Evolutionary conservation across 805 yeast genomes (phyloP).

Genomic region (Phaffomyces antillensis): DNA sequence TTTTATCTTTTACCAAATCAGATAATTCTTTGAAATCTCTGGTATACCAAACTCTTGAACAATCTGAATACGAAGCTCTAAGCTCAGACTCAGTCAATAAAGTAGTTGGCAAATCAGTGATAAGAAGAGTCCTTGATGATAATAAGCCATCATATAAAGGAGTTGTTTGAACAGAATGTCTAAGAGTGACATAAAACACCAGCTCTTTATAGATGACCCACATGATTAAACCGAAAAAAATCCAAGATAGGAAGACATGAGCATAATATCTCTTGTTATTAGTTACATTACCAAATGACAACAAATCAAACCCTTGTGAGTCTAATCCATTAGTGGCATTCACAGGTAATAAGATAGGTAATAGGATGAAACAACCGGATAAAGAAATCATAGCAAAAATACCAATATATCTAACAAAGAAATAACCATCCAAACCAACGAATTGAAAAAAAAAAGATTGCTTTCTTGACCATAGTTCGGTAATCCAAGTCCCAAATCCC

Average conservation of each 20-base stretch:
- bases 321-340: slow-evolving; percentile 63
- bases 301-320: slow-evolving; percentile 52
- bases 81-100: slow-evolving; percentile 43
- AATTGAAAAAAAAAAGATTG: slow-evolving; percentile 61
- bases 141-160: slow-evolving; percentile 65
- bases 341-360: slow-evolving; percentile 69
- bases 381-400: slow-evolving; percentile 47
- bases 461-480: slow-evolving; percentile 43
- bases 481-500: slow-evolving; percentile 58
- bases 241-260: slow-evolving; percentile 71
- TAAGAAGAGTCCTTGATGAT: slow-evolving; percentile 64
- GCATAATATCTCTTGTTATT: slow-evolving; percentile 64
- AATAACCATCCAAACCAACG: slow-evolving; percentile 70
- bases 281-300: slow-evolving; percentile 56
- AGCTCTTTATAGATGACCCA: slow-evolving; percentile 69
- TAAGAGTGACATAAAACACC: slow-evolving; percentile 59
- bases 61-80: slow-evolving; percentile 55
- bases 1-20: slow-evolving; percentile 53
- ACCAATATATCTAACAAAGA: slow-evolving; percentile 58
- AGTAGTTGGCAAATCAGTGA: slow-evolving; percentile 52
- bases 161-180: slow-evolving; percentile 68
- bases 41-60: slow-evolving; percentile 54
- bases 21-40: slow-evolving; percentile 52
- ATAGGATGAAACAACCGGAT: slow-evolving; percentile 45
- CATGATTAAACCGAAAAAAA: slow-evolving; percentile 57